Conservation (phyloP, 805 yeast genomes). For the Myxozyma geophila region DNA sequence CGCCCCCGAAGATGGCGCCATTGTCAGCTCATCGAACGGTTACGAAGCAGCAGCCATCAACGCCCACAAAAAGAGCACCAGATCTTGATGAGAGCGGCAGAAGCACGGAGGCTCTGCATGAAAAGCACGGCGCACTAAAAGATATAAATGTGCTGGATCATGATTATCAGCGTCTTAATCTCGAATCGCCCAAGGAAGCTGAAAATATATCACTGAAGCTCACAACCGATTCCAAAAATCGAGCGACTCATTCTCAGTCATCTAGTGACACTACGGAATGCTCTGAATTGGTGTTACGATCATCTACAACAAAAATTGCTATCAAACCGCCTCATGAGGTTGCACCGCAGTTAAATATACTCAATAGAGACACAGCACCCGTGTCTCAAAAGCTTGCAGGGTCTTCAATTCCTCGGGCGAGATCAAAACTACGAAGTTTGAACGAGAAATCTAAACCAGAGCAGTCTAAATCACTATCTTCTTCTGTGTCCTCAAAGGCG, state of each 20-base stretch:
- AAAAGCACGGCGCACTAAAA: too few species aligned
- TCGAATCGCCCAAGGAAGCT: too few species aligned
- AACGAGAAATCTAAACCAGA: neutral
- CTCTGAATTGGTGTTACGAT: neutral
- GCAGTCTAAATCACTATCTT: neutral
- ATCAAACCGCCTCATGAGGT: slow-evolving; percentile 9
- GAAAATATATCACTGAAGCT: too few species aligned
- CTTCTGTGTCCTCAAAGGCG: too few species aligned
- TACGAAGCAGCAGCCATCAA: neutral
- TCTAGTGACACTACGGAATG: neutral
- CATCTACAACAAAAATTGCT: slow-evolving; percentile 10
- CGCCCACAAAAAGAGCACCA: neutral
- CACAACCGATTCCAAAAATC: too few species aligned
- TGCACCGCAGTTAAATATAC: neutral
- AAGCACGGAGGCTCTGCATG: too few species aligned
- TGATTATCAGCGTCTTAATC: too few species aligned
- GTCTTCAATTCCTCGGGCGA: neutral
- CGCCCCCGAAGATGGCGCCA: slow-evolving; percentile 26
- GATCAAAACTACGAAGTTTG: neutral
- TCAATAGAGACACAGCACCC: neutral
- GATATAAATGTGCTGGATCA: too few species aligned
- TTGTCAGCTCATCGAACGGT: slow-evolving; percentile 5
- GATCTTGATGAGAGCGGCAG: neutral
- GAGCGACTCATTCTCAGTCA: neutral
- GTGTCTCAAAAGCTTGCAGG: neutral